Conservation (phyloP, 495 filamentous ascomycete genomes). For the Penicillium canariense region DNA sequence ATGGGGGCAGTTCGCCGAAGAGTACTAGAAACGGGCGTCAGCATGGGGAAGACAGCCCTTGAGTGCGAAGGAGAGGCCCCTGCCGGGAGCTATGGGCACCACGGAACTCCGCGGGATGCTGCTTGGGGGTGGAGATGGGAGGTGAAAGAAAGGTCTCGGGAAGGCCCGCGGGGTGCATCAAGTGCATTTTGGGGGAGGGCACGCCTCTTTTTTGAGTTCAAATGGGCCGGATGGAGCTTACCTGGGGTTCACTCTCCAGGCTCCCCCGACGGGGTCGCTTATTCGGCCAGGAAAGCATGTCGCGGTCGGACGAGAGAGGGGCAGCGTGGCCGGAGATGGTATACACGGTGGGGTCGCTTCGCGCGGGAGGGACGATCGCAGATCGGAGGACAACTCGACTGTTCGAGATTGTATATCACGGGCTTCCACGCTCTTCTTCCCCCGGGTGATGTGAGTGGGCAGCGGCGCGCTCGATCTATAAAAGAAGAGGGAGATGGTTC, state of each 20-base stretch:
- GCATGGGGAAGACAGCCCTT: background rate
- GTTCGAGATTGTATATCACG: too few relatives aligned
- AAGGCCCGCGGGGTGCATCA: background rate
- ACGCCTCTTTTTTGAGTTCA: background rate
- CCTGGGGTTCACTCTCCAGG: conserved; percentile 10
- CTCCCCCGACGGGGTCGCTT: conserved; percentile 18
- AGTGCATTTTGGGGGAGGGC: background rate
- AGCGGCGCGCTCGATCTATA: too few relatives aligned
- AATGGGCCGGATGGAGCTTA: conserved; percentile 5
- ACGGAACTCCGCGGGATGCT: conserved; percentile 7
- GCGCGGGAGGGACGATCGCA: too few relatives aligned
- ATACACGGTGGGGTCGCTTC: too few relatives aligned
- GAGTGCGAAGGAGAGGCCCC: background rate
- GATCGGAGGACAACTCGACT: too few relatives aligned
- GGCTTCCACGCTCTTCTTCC: too few relatives aligned
- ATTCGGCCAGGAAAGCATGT: conserved; percentile 9
- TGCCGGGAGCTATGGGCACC: background rate
- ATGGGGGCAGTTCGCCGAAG: conserved; percentile 27
- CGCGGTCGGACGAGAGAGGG: background rate
- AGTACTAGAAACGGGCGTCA: conserved; percentile 5
- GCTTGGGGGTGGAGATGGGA: too few relatives aligned
- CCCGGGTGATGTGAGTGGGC: too few relatives aligned
- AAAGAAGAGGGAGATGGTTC: too few relatives aligned
- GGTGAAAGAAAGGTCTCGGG: too few relatives aligned
- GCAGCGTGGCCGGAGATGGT: background rate